Conservation (phyloP, 1,284 basidiomycete genomes). For the Lentinus polychrous region DNA sequence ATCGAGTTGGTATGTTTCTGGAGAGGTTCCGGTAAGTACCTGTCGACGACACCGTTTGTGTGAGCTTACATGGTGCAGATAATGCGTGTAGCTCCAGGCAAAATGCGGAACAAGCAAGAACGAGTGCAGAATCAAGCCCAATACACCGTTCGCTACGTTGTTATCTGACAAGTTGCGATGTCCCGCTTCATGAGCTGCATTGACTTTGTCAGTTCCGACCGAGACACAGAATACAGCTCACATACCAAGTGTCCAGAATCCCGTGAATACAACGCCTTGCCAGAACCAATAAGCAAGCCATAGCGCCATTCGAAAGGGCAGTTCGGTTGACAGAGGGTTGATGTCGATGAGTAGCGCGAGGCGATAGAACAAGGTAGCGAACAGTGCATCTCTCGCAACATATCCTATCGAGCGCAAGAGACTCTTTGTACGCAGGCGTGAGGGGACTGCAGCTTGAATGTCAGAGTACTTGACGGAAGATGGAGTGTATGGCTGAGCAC, state of each 20-base stretch:
- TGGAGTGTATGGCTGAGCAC: background rate
- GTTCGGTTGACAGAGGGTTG: too few relatives aligned
- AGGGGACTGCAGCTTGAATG: slow-evolving; percentile 42
- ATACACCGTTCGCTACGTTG: slow-evolving; percentile 19
- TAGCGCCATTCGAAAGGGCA: too few relatives aligned
- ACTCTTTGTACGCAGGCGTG: slow-evolving; percentile 65
- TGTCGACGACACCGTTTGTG: background rate
- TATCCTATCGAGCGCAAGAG: slow-evolving; percentile 57
- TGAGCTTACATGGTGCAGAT: slow-evolving; percentile 27
- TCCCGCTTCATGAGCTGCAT: slow-evolving; percentile 7
- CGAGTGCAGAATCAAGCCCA: slow-evolving; percentile 27
- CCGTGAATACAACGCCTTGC: slow-evolving; percentile 22
- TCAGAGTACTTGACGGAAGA: slow-evolving; percentile 31
- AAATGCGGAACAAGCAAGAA: slow-evolving; percentile 45
- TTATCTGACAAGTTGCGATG: slow-evolving; percentile 23
- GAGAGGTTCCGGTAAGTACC: background rate
- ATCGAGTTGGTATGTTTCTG: slow-evolving; percentile 28
- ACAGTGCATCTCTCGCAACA: slow-evolving; percentile 46
- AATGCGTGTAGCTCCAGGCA: slow-evolving; percentile 44
- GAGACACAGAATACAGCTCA: background rate
- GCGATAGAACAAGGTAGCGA: slow-evolving; percentile 47
- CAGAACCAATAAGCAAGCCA: slow-evolving; percentile 26
- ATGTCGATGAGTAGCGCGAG: slow-evolving; percentile 56
- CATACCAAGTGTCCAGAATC: slow-evolving; percentile 24
- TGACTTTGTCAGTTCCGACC: too few relatives aligned